These are phyloP conservation scores for Eragrostis curvula DNA, from an alignment of 176 grass and related monocot genomes.

Conservation along the genomic window DNA sequence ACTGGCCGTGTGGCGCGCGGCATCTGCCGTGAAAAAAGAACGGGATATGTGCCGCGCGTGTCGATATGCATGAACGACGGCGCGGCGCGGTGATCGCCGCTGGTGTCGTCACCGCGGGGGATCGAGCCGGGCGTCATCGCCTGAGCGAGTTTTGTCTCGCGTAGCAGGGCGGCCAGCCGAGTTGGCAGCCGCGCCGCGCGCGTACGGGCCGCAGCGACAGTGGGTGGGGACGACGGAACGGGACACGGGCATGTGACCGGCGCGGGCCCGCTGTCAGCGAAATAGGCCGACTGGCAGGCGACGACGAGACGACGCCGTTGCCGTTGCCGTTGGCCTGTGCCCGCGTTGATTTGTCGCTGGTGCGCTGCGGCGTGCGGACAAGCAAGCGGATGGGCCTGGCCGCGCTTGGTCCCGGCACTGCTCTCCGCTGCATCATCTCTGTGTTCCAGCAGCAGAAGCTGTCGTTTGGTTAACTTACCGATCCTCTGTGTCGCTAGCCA, in stretches of 20 bases:
- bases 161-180: too few relatives aligned
- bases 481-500: not conserved
- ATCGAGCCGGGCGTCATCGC: not conserved
- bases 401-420: constrained; percentile 11
- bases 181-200: too few relatives aligned
- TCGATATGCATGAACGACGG: constrained; percentile 8
- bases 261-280: not conserved
- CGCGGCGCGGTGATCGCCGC: not conserved
- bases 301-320: not conserved
- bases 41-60: not conserved
- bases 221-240: too few relatives aligned
- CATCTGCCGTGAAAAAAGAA: not conserved
- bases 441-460: not conserved
- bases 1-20: not conserved
- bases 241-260: not conserved
- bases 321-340: not conserved
- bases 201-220: too few relatives aligned
- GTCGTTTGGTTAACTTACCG: not conserved
- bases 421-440: not conserved
- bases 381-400: not conserved
- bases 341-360: not conserved
- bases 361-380: not conserved
- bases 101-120: not conserved
- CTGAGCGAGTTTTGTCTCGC: not conserved
- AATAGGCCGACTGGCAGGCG: too few relatives aligned